These are phyloP conservation scores for Pezizomycotina sp. DNA, from an alignment of 2,329 filamentous ascomycete species.

Conservation along the genomic window DNA sequence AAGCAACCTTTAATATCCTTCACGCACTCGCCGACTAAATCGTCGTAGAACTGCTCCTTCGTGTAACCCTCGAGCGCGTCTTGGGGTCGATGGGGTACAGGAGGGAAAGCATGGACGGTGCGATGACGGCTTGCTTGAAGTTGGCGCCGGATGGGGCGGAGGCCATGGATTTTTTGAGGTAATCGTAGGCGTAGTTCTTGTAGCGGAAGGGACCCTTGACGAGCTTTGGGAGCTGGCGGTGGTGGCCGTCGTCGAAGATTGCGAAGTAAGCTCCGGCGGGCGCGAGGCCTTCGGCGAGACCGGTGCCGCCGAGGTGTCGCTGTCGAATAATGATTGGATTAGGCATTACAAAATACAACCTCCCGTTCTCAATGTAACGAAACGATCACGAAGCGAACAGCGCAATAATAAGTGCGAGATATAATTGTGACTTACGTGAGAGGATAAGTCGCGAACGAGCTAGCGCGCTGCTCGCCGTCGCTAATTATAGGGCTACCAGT, in stretches of 20 bases:
- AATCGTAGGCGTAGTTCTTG: conserved; percentile 27
- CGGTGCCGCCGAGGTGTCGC: conserved; percentile 26
- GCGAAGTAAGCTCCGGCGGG: conserved; percentile 27
- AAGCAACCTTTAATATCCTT: conserved; percentile 28
- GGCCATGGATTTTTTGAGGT: conserved; percentile 26
- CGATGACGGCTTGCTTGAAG: conserved; percentile 28
- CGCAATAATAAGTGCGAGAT: no score
- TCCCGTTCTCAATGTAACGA: no score
- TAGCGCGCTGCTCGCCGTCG: conserved; percentile 27
- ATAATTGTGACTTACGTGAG: conserved; percentile 19
- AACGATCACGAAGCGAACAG: no score
- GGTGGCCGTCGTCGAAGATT: conserved; percentile 27
- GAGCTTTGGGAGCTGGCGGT: conserved; percentile 26
- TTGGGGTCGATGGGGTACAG: conserved; percentile 27
- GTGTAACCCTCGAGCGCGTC: conserved; percentile 26
- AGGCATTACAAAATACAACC: neutral
- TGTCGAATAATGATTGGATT: neutral
- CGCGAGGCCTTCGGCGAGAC: conserved; percentile 25
- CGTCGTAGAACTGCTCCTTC: conserved; percentile 25
- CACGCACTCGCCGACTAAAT: conserved; percentile 27
- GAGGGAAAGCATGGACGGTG: conserved; percentile 28
- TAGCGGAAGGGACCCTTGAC: conserved; percentile 25
- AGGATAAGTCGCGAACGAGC: conserved; percentile 28
- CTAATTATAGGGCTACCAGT: conserved; percentile 26
- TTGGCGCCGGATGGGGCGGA: no score